Evolutionary conservation across 202 grass and related monocot genomes (phyloP), one percentile per base, ranked within the genome.

Genomic region (Carex arenaria): DNA sequence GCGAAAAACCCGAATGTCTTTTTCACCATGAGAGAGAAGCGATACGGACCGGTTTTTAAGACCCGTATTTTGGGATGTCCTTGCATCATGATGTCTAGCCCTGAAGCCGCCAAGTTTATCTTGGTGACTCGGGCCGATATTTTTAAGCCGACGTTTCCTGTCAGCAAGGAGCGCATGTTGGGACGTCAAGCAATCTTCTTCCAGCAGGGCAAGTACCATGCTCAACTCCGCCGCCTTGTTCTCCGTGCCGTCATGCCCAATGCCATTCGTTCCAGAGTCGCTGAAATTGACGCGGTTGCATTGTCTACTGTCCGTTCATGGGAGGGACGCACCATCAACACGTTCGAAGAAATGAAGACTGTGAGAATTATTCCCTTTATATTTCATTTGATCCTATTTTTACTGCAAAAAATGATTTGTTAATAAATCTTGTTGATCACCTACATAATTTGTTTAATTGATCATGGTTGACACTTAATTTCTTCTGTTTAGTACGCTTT

Each of bases 281-380:
- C 84, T 62, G 80, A 74, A 67, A 80, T 89, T 1, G 84, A 89
- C n/a, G 42, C 73, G 5, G 55, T 81, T 70, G 88, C 84, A 1
- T 7, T 84, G 45, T 63, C 57, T n/a, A 72, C 81, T 22, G 45
- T 89, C 34, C 28, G 7, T 3, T 89, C 84, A 31, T 86, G 80
- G 72, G 88, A 86, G 20, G 84, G 88, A 10, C 80, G 57, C 1
- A 74, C 82, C 3, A 28, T 89, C 74, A 89, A 89, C 73, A 89
- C 88, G 14, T 89, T 89, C 66, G 84, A 84, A 26, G 84, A 89
- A 30, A 86, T 89, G 84, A 89, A 89, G 57, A 89, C 61, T 56
- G 88, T 89, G 19, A 85, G 60, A 40, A 15, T 20, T 13, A 40
- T 15, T 52, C 19, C 31, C 55, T 72, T 40, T 62, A 17, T 55